Conservation (phyloP, 257 asterid species). For the Solanum neorickii region DNA sequence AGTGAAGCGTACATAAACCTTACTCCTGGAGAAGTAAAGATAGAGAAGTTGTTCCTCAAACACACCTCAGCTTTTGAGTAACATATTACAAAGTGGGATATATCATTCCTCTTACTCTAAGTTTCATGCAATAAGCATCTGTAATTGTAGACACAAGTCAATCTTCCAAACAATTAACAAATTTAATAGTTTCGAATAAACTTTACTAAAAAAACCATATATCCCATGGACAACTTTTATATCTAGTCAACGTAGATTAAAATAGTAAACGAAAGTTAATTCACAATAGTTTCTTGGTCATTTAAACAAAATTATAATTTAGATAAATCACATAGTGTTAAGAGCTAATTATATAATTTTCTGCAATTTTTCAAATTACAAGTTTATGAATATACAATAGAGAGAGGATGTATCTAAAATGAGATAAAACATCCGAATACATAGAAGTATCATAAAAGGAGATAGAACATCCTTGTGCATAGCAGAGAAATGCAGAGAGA, state of each 20-base stretch:
- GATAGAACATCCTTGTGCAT: too few species aligned
- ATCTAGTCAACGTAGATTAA: background rate
- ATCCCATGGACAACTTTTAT: background rate
- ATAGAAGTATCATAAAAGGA: too few species aligned
- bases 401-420: too few species aligned
- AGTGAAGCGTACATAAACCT: background rate
- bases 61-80: background rate
- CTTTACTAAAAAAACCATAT: background rate
- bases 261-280: background rate
- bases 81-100: background rate
- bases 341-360: too few species aligned
- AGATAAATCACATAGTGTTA: too few species aligned
- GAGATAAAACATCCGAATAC: too few species aligned
- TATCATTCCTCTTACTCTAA: background rate
- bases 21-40: background rate
- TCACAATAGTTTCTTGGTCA: background rate
- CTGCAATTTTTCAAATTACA: too few species aligned
- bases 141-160: background rate
- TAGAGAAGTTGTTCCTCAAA: background rate
- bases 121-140: background rate
- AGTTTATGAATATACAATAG: too few species aligned
- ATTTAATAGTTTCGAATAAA: background rate
- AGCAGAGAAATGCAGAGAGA: too few species aligned
- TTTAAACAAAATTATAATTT: background rate
- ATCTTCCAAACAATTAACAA: background rate